These are phyloP conservation scores for Tolypocladium ovalisporum DNA, from an alignment of 2,329 filamentous ascomycete species.

Conservation along the genomic window DNA sequence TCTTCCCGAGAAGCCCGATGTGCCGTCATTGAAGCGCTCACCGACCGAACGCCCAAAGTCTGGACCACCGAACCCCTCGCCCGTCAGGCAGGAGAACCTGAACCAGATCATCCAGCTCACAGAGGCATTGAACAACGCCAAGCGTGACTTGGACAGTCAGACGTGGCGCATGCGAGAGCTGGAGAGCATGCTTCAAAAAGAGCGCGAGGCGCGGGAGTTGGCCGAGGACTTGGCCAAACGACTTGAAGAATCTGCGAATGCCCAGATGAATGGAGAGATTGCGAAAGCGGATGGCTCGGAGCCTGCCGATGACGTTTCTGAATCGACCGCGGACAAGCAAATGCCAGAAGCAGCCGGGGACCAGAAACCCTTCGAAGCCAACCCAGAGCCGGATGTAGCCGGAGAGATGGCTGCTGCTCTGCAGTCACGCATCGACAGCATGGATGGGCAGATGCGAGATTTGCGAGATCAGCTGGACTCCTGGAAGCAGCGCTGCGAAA, in stretches of 20 bases:
- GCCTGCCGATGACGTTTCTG: constrained; percentile 7
- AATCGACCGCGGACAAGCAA: neutral
- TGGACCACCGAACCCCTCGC: constrained; percentile 40
- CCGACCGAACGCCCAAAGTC: constrained; percentile 66
- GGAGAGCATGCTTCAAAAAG: constrained; percentile 61
- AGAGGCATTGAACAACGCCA: constrained; percentile 73
- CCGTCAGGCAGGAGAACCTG: constrained; percentile 45
- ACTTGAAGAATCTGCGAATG: constrained; percentile 44
- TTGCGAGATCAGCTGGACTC: constrained; percentile 70
- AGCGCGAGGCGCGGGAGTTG: constrained; percentile 69
- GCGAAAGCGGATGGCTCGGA: constrained; percentile 11
- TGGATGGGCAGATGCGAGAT: constrained; percentile 70
- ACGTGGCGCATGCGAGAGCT: constrained; percentile 68
- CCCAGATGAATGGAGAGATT: constrained; percentile 19
- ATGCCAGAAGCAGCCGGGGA: constrained; percentile 5
- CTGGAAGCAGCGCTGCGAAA: constrained; percentile 68
- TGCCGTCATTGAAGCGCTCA: constrained; percentile 59
- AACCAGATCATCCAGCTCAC: constrained; percentile 77
- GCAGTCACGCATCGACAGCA: constrained; percentile 62
- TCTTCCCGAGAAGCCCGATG: constrained; percentile 84
- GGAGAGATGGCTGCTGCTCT: constrained; percentile 18
- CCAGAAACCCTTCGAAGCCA: constrained; percentile 5
- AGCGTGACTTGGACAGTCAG: constrained; percentile 80
- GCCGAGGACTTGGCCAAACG: constrained; percentile 74
- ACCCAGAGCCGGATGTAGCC: constrained; percentile 1